Conservation (phyloP, 768 basidiomycete genomes). For the Mycena rosella region DNA sequence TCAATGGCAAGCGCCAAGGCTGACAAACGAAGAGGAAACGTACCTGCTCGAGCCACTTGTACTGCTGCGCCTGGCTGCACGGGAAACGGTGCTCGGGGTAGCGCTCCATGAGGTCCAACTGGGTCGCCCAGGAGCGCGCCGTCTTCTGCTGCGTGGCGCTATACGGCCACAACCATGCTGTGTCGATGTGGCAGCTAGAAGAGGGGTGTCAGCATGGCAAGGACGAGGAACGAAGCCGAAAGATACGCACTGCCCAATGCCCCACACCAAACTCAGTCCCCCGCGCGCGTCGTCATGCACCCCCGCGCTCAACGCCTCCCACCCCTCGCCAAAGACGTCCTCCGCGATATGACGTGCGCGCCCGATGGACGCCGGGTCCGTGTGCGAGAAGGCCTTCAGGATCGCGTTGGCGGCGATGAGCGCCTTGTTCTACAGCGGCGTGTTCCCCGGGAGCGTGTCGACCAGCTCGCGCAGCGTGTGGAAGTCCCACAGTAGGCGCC, state of each 20-base stretch:
- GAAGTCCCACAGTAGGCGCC: constrained; percentile 93
- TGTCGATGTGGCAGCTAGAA: constrained; percentile 85
- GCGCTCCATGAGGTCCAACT: constrained; percentile 96
- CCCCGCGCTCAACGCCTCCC: constrained; percentile 64
- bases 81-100: constrained; percentile 98
- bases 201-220: constrained; percentile 2
- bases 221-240: background rate
- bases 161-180: constrained; percentile 96
- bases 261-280: constrained; percentile 78
- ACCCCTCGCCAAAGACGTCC: constrained; percentile 77
- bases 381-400: constrained; percentile 88
- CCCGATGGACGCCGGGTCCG: constrained; percentile 53
- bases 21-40: too few relatives aligned
- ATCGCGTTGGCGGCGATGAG: constrained; percentile 83
- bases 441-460: constrained; percentile 83
- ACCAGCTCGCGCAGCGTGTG: constrained; percentile 79
- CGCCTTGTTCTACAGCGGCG: constrained; percentile 85
- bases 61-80: constrained; percentile 89
- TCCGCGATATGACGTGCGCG: constrained; percentile 81
- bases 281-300: constrained; percentile 70
- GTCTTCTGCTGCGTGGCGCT: constrained; percentile 97
- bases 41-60: constrained; percentile 94
- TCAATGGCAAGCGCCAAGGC: too few relatives aligned
- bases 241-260: constrained; percentile 67
- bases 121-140: constrained; percentile 96